Evolutionary conservation across 352 stramenopile genomes (phyloP).

Genomic region (Globisporangium sylvaticum): DNA sequence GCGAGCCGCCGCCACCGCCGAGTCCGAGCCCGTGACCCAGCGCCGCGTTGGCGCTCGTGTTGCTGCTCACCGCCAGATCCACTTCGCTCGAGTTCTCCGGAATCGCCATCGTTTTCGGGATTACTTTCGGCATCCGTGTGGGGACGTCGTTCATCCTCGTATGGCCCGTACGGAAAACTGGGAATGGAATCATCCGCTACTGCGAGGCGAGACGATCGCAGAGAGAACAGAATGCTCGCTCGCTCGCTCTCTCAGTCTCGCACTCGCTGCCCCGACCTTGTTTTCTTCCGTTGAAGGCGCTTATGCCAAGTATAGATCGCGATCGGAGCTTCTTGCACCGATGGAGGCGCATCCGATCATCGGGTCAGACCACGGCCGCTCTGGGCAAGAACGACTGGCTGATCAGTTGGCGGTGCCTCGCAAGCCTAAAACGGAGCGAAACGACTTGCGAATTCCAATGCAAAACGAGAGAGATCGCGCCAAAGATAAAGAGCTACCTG

Average conservation of each 20-base stretch:
- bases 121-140: slow-evolving; percentile 74
- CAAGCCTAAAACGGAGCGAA: not conserved
- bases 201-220: not conserved
- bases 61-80: slow-evolving; percentile 30
- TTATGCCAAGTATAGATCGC: slow-evolving; percentile 7
- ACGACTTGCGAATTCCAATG: not conserved
- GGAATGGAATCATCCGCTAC: slow-evolving; percentile 62
- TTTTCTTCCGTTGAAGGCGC: slow-evolving; percentile 1
- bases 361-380: not conserved
- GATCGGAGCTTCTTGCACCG: no score
- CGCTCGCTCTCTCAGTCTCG: not conserved
- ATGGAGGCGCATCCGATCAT: not conserved
- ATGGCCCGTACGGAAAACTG: slow-evolving; percentile 66
- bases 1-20: slow-evolving; percentile 17
- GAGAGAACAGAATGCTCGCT: slow-evolving; percentile 1
- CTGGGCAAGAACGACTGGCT: not conserved
- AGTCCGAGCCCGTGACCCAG: not conserved
- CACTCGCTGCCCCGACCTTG: not conserved
- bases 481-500: not conserved
- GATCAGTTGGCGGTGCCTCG: not conserved
- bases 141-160: slow-evolving; percentile 71
- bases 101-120: slow-evolving; percentile 43
- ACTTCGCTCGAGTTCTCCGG: slow-evolving; percentile 17
- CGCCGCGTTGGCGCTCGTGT: slow-evolving; percentile 21
- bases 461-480: not conserved